Evolutionary conservation across 2,329 filamentous ascomycete species (phyloP), one percentile per base, ranked within the genome.

Genomic region (Emmonsiellopsis sp.): DNA sequence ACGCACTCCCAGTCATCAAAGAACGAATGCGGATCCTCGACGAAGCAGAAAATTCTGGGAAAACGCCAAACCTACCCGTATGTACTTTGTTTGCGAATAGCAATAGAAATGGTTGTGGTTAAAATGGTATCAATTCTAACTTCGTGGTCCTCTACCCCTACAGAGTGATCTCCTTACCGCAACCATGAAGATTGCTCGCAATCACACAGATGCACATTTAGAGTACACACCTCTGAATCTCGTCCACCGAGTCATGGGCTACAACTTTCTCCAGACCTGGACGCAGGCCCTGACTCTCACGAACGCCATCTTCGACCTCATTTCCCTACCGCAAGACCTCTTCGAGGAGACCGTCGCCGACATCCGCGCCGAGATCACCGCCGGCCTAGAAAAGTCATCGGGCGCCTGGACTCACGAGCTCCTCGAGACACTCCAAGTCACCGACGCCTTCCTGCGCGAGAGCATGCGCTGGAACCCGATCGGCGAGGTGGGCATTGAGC

Each of bases 401-500:
- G 49, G 47, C 21, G 27, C 34, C 31, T 55, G 42, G 36, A 40
- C 36, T 27, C 43, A 51, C 21, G 43, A 33, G 13, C 57, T 48
- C 57, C 56, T 13, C 39, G 43, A 60, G 33, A 62, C 55, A 53
- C 42, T 56, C 5, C 36, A 56, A n/a, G 43, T 58, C 53, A 57
- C 51, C 43, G 60, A 61, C 47, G 56, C 57, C 14, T 44, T 57
- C 21, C 53, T 60, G 40, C 53, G 60, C 44, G 59, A 61, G 42
- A 57, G 54, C 31, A 43, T 61, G 11, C 60, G 58, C 40, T 39
- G 49, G 13, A 52, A 58, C 42, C 53, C 56, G 9, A 55, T 60
- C n/a, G 55, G 55, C 45, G 59, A 58, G 39, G 52, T 54, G 33
- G 57, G 59, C 37, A 51, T 62, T 36, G 51, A 57, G 43, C 56